phyloP scores from a whole-genome alignment of 768 basidiomycete genomes.

The Trametes meyenii region DNA sequence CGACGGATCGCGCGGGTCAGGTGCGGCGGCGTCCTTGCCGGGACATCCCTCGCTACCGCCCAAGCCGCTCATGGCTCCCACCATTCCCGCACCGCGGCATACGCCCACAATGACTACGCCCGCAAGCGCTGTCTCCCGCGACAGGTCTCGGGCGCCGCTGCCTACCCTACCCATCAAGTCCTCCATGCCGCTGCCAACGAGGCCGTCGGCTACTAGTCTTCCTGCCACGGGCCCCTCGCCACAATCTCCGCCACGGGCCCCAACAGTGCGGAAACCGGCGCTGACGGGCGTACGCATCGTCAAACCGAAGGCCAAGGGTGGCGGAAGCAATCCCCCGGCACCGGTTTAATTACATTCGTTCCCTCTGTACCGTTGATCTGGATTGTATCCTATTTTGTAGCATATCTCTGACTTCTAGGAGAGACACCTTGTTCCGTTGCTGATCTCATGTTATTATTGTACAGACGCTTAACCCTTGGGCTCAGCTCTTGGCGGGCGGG shows the following conservation, averaged over 20 bases:
- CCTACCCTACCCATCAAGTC: constrained; percentile 21
- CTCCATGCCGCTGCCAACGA: not conserved
- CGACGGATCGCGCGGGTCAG: constrained; percentile 3
- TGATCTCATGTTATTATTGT: constrained; percentile 3
- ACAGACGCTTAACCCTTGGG: constrained; percentile 22
- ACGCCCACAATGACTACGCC: constrained; percentile 8
- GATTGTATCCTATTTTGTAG: not conserved
- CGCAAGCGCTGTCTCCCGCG: not conserved
- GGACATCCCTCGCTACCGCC: constrained; percentile 34
- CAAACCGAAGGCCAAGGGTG: constrained; percentile 13
- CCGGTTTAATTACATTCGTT: not conserved
- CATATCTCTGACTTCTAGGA: not conserved
- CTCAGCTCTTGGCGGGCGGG: too few relatives aligned
- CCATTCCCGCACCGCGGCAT: constrained; percentile 8
- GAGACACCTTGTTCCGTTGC: not conserved
- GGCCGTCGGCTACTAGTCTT: not conserved
- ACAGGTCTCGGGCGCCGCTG: constrained; percentile 1
- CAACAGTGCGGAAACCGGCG: constrained; percentile 10
- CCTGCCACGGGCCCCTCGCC: not conserved
- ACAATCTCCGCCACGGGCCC: not conserved
- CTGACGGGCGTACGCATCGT: constrained; percentile 23
- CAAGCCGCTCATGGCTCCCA: constrained; percentile 29
- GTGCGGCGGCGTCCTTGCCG: constrained; percentile 14
- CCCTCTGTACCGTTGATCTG: not conserved
- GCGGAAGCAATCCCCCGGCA: too few relatives aligned